Evolutionary conservation across 2,329 filamentous ascomycete genomes (phyloP), one percentile per base, ranked within the genome.

Genomic region (Rutstroemia sp.): DNA sequence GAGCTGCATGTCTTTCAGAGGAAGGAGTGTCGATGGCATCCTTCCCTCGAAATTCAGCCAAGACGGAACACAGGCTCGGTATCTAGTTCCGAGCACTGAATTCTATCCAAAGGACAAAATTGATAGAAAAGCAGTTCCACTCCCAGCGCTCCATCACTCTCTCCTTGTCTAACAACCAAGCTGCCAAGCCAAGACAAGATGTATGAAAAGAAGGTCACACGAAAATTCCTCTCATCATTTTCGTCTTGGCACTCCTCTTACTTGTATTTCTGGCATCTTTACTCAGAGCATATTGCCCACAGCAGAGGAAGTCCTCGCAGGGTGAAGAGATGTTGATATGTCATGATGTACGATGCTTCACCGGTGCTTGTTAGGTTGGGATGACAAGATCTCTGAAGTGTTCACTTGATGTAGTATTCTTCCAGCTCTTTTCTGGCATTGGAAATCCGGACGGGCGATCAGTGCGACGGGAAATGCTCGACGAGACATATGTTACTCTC

Each of bases 171-270:
- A 34, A n/a, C 9, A 12, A 9, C 30, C 44, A 39, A 47, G 21
- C 17, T 27, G 51, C 34, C n/a, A 19, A 48, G 42, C 16, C 4
- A 14, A 21, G 30, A 47, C 16, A 27, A 14, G n/a, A 25, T n/a
- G 27, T 4, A 47, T 6, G 16, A 19, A 42, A 17, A 42, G 17
- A 42, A 8, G 30, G 25, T 16, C 4, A 14, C 21, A 48, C 45
- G 51, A 48, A 34, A 54, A 48, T 3, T 3, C 19, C 3, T 19
- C 19, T 19, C 19, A 19, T 19, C 19, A 19, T 54, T 54, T 14
- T 54, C 30, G 44, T 54, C 51, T 54, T 54, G 51, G 51, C 51
- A 30, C 5, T 19, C 5, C 17, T 42, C n/a, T 42, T 42, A 14
- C 10, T n/a, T n/a, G 16, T 17, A 17, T 42, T 42, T 42, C 8